Evolutionary conservation across 768 basidiomycete genomes (phyloP), one percentile per base, ranked within the genome.

Genomic region (Lactarius sp.): DNA sequence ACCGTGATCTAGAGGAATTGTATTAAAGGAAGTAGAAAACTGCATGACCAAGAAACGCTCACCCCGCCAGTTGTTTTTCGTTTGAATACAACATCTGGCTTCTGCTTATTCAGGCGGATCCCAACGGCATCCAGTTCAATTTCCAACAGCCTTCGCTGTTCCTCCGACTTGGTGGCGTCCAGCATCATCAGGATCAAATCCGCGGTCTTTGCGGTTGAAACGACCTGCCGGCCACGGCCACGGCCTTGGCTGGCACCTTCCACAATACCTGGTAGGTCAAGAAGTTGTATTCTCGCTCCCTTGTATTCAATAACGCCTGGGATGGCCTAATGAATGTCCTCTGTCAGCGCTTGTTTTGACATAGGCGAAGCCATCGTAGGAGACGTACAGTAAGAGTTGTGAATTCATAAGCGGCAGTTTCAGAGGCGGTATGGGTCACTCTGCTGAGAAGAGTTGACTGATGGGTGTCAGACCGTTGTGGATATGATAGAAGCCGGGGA

Each of bases 281-380:
- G 83, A 50, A 98, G 81, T 73, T 99, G 97, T 61, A 98, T 94
- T 49, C 92, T 83, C 2, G 88, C 87, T 34, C 97, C 97, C 73
- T 96, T 87, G 73, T 98, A 91, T 71, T 98, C 95, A 18, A 98
- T 85, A 3, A 98, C 97, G 54, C 97, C 97, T 41, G 97, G 96
- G 65, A 99, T 98, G 10, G 97, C 96, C 86, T 92, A 61, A 31
- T 6, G 14, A 53, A 39, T 20, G 14, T 39, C 52, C 20, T 44
- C 42, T 46, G 46, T 52, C 41, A 20, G 37, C 10, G 27, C 12
- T 46, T 46, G 47, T 36, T 20, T 59, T 39, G 44, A 39, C 51
- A 37, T 12, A 9, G 27, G 10, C 16, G 7, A 50, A 22, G 14
- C 27, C 16, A 14, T 27, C 33, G 8, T 36, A 20, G 34, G 49